Conservation (phyloP, 2,329 filamentous ascomycete genomes). For the Ophiostoma fasciatum region DNA sequence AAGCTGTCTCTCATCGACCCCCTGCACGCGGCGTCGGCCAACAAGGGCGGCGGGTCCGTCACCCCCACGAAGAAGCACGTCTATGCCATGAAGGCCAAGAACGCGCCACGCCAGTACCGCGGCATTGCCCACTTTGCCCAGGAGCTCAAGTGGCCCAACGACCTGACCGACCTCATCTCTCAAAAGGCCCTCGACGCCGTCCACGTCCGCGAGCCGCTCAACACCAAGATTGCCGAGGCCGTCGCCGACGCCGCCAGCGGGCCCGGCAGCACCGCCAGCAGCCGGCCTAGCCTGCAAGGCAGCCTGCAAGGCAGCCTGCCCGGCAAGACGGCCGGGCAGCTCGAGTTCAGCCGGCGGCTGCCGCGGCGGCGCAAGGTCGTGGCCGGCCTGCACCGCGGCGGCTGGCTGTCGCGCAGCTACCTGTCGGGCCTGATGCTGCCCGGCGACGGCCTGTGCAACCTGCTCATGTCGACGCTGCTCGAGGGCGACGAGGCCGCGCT, state of each 20-base stretch:
- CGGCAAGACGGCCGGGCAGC: conserved; percentile 13
- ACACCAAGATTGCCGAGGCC: conserved; percentile 23
- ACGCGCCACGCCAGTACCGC: conserved; percentile 42
- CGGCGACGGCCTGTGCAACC: conserved; percentile 46
- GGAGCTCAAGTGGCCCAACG: conserved; percentile 46
- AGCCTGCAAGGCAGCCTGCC: too few relatives aligned
- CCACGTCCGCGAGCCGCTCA: conserved; percentile 18
- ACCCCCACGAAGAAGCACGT: conserved; percentile 28
- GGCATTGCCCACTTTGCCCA: conserved; percentile 50
- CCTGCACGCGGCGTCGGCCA: conserved; percentile 11
- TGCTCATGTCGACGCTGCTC: conserved; percentile 50
- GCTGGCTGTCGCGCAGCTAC: conserved; percentile 55
- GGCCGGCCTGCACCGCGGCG: conserved; percentile 41
- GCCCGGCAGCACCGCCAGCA: too few relatives aligned
- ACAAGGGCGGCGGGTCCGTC: conserved; percentile 31
- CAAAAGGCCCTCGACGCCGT: neutral
- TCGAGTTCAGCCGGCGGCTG: conserved; percentile 17
- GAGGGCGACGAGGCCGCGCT: conserved; percentile 50
- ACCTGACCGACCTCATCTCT: neutral
- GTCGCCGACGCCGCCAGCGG: too few relatives aligned
- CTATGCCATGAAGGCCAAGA: conserved; percentile 39
- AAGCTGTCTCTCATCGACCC: conserved; percentile 29
- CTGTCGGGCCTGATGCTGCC: conserved; percentile 50
- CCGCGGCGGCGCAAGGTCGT: conserved; percentile 38
- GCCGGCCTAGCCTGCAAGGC: too few relatives aligned